phyloP scores from a whole-genome alignment of 2,329 filamentous ascomycete genomes.

The Cladosporium oxysporum region DNA sequence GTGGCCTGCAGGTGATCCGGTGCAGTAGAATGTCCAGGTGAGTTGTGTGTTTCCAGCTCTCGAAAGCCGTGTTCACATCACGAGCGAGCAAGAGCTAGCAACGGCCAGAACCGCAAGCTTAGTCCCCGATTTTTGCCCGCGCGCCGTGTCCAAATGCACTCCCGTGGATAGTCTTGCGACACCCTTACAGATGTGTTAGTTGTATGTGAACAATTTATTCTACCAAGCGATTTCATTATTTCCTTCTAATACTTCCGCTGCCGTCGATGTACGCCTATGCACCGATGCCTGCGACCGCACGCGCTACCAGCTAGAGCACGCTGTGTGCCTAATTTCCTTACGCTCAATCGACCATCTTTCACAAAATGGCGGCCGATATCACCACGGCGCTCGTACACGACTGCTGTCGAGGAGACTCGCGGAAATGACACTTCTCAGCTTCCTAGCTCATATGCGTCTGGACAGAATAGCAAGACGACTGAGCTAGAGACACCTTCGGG shows the following conservation, averaged over 20 bases:
- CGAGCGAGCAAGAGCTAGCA: constrained; percentile 9
- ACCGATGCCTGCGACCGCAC: constrained; percentile 32
- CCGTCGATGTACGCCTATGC: constrained; percentile 41
- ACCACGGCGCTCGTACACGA: constrained; percentile 24
- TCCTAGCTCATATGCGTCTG: neutral
- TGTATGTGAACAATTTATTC: neutral
- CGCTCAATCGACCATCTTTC: constrained; percentile 9
- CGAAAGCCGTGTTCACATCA: constrained; percentile 5
- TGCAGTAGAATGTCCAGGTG: neutral
- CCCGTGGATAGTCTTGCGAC: constrained; percentile 15
- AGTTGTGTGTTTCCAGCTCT: neutral
- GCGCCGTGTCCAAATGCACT: constrained; percentile 11
- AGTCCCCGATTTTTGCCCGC: constrained; percentile 3
- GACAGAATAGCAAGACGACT: neutral
- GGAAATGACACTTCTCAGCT: neutral
- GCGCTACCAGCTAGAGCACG: constrained; percentile 21
- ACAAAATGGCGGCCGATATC: constrained; percentile 5
- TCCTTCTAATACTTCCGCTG: constrained; percentile 14
- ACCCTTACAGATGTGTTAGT: neutral
- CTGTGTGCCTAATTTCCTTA: constrained; percentile 20
- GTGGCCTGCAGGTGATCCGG: neutral
- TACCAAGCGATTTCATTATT: neutral
- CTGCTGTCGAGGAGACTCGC: constrained; percentile 9
- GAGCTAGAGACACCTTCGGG: neutral
- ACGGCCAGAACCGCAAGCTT: constrained; percentile 6